Conservation (phyloP, 2,329 filamentous ascomycete species). For the Venturia effusa region DNA sequence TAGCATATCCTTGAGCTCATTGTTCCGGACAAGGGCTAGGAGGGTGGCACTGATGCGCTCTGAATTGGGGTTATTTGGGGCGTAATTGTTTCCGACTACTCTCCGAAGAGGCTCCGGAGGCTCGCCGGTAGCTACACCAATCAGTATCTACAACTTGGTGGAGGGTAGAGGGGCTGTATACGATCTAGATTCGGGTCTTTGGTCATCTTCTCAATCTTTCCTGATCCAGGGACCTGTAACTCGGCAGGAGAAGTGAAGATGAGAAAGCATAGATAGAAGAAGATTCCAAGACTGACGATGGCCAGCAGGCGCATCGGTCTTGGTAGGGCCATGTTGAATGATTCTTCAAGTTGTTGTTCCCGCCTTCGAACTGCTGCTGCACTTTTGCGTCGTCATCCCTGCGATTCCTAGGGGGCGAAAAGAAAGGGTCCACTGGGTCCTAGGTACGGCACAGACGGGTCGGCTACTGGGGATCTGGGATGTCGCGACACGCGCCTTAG, state of each 20-base stretch:
- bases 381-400: background rate
- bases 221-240: slow-evolving; percentile 23
- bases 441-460: no score
- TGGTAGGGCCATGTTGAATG: slow-evolving; percentile 64
- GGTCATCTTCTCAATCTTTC: slow-evolving; percentile 49
- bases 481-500: no score
- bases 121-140: slow-evolving; percentile 61
- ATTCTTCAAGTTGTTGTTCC: background rate
- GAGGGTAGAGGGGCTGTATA: slow-evolving; percentile 35
- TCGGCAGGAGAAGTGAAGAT: slow-evolving; percentile 50
- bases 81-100: slow-evolving; percentile 61
- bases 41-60: slow-evolving; percentile 89
- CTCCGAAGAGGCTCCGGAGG: slow-evolving; percentile 67
- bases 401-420: background rate
- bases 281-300: slow-evolving; percentile 58
- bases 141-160: slow-evolving; percentile 4
- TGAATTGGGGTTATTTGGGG: slow-evolving; percentile 60
- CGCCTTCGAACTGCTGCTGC: background rate
- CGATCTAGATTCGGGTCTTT: slow-evolving; percentile 80
- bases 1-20: slow-evolving; percentile 74
- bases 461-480: no score
- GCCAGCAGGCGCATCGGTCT: slow-evolving; percentile 73
- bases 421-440: background rate
- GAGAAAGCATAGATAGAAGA: slow-evolving; percentile 70
- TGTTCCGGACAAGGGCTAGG: slow-evolving; percentile 82